Percentiles rank a stretch among this genome's conserved stretches.
Evolutionary conservation across 2,329 filamentous ascomycete genomes (phyloP).

Genomic region (Fusarium acutatum): DNA sequence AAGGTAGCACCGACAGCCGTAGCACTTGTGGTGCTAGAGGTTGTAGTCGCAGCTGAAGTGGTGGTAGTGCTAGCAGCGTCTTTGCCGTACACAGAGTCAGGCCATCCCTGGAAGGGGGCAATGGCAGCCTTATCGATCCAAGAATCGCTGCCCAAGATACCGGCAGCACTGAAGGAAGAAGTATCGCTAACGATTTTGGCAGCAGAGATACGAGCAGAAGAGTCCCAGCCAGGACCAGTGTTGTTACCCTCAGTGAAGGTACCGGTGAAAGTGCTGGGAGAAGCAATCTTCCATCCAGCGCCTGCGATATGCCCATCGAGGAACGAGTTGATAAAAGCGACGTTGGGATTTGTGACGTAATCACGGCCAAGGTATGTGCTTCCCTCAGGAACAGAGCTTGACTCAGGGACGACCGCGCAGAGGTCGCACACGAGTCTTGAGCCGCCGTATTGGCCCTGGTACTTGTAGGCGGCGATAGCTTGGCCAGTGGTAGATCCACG

Average conservation of each 20-base stretch:
- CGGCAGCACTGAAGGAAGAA: slow-evolving; percentile 60
- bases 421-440: slow-evolving; percentile 54
- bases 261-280: slow-evolving; percentile 37
- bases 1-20: slow-evolving; percentile 7
- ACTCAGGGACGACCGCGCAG: slow-evolving; percentile 48
- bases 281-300: slow-evolving; percentile 39
- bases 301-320: slow-evolving; percentile 41
- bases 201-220: slow-evolving; percentile 34
- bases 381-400: slow-evolving; percentile 30
- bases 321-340: slow-evolving; percentile 44
- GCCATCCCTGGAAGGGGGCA: slow-evolving; percentile 42
- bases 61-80: not conserved
- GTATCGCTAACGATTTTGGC: slow-evolving; percentile 46
- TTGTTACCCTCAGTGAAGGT: slow-evolving; percentile 46
- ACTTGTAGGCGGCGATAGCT: slow-evolving; percentile 41
- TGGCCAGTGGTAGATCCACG: slow-evolving; percentile 29
- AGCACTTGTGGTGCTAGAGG: slow-evolving; percentile 7
- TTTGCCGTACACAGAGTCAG: slow-evolving; percentile 39
- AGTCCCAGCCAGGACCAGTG: slow-evolving; percentile 42
- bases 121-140: slow-evolving; percentile 45
- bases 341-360: slow-evolving; percentile 36
- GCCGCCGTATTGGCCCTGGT: slow-evolving; percentile 40
- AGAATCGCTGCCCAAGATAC: slow-evolving; percentile 42
- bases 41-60: slow-evolving; percentile 7
- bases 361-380: slow-evolving; percentile 43